phyloP scores from a whole-genome alignment of 108 stramenopile genomes.

The Stephanodiscus triporus region DNA sequence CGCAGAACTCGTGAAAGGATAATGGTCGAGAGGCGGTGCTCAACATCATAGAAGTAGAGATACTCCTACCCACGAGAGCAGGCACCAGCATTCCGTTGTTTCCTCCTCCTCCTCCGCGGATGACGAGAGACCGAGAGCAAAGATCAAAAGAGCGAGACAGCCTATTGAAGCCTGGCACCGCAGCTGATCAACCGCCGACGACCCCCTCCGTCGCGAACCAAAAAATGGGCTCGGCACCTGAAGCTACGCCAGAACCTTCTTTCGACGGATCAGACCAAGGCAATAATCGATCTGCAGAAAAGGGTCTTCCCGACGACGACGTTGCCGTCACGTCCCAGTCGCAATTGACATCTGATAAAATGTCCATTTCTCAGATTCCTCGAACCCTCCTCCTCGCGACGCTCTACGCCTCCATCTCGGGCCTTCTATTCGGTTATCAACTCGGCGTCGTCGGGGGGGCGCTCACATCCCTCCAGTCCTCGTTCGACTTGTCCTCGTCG shows the following conservation, averaged over 20 bases:
- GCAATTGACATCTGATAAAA: neutral
- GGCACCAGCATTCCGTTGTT: no score
- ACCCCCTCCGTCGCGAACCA: neutral
- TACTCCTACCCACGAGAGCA: no score
- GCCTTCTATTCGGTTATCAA: constrained; percentile 52
- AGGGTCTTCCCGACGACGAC: neutral
- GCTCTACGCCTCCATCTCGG: constrained; percentile 50
- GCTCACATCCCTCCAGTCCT: constrained; percentile 42
- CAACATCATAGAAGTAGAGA: no score
- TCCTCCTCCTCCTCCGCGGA: no score
- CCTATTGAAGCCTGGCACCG: no score
- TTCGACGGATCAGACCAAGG: neutral
- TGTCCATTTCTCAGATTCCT: constrained; percentile 8
- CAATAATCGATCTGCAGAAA: neutral
- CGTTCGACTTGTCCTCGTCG: constrained; percentile 33
- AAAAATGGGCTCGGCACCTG: neutral
- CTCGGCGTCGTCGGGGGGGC: constrained; percentile 42
- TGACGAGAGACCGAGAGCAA: no score
- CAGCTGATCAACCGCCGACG: no score
- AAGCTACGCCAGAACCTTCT: neutral
- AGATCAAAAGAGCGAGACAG: no score
- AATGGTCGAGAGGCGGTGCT: no score
- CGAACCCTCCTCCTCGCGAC: constrained; percentile 32
- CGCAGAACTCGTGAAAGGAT: no score
- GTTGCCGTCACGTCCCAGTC: neutral